These are phyloP conservation scores for Penicillium sp. DNA, from an alignment of 2,329 filamentous ascomycete genomes.

Conservation along the genomic window DNA sequence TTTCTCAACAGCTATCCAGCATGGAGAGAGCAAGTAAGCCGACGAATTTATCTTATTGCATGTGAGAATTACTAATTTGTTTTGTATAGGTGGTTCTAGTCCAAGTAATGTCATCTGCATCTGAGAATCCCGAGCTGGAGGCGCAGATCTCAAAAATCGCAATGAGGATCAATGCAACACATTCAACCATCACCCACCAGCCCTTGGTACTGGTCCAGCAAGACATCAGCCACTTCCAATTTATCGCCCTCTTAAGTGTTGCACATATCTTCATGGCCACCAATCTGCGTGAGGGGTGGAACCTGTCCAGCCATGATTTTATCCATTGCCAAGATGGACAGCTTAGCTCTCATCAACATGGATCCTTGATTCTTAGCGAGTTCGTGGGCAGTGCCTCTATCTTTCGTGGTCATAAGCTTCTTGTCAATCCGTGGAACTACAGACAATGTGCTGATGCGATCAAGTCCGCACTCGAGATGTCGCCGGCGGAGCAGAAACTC, in stretches of 20 bases:
- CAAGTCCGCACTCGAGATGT: conserved; percentile 72
- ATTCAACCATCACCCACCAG: conserved; percentile 81
- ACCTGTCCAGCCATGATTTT: conserved; percentile 86
- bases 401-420: conserved; percentile 67
- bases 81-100: conserved; percentile 64
- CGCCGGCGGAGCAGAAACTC: conserved; percentile 58
- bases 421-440: conserved; percentile 93
- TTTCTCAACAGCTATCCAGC: conserved; percentile 86
- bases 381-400: conserved; percentile 86
- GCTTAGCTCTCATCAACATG: conserved; percentile 62
- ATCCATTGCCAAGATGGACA: conserved; percentile 82
- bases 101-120: conserved; percentile 80
- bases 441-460: conserved; percentile 76
- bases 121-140: conserved; percentile 74
- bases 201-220: conserved; percentile 86
- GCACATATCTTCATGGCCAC: conserved; percentile 89
- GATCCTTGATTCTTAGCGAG: conserved; percentile 81
- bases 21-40: conserved; percentile 61
- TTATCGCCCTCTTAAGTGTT: conserved; percentile 77
- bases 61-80: conserved; percentile 1
- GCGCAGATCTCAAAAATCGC: conserved; percentile 85
- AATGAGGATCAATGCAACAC: conserved; percentile 79
- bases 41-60: not conserved
- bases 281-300: conserved; percentile 92
- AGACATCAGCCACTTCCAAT: conserved; percentile 84